Evolutionary conservation across 2,329 filamentous ascomycete genomes (phyloP).

Genomic region (Diaporthe nobilis): DNA sequence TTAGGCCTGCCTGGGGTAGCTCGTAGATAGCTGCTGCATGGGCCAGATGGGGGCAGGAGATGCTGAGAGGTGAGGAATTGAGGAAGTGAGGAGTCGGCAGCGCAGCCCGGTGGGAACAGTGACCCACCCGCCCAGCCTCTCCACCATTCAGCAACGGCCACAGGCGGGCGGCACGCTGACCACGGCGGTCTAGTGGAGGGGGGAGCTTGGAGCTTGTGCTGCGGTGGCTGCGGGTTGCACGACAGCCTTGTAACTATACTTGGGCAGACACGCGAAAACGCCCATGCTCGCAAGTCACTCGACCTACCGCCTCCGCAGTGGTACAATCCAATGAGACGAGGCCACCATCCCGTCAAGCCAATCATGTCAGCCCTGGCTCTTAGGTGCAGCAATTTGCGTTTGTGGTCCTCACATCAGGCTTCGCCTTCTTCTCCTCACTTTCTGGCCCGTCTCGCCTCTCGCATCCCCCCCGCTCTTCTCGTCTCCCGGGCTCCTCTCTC

Average conservation of each 20-base stretch:
- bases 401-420: constrained; percentile 17
- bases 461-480: background rate
- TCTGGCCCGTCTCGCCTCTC: background rate
- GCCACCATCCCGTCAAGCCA: constrained; percentile 9
- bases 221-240: constrained; percentile 25
- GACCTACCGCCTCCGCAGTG: constrained; percentile 5
- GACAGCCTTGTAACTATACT: constrained; percentile 28
- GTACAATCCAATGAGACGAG: constrained; percentile 27
- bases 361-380: background rate
- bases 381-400: constrained; percentile 22
- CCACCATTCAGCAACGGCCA: constrained; percentile 20
- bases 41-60: background rate
- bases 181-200: constrained; percentile 18
- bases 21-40: constrained; percentile 4
- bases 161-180: constrained; percentile 29
- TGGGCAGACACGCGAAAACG: accelerated
- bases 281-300: background rate
- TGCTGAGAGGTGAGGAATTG: constrained; percentile 25
- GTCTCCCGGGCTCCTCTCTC: background rate
- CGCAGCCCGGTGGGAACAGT: constrained; percentile 18
- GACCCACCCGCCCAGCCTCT: constrained; percentile 21
- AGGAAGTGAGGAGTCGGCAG: constrained; percentile 21
- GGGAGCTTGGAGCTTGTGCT: constrained; percentile 28
- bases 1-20: background rate
- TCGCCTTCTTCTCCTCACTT: constrained; percentile 6